Evolutionary conservation across 306 rosid genomes (phyloP).

Genomic region (Cicer cuneatum): DNA sequence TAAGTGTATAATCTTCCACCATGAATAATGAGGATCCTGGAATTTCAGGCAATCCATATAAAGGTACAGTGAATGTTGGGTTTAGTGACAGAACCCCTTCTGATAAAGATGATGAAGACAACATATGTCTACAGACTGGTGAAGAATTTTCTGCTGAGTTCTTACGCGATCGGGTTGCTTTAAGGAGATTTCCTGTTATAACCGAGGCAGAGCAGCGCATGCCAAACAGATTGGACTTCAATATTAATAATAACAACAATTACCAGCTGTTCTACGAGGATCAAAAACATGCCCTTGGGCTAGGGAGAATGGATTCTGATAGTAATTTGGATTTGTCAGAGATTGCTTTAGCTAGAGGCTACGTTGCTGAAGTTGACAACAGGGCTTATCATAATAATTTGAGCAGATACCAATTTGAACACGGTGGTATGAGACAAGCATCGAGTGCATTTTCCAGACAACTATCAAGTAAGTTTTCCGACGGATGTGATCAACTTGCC

Average conservation of each 20-base stretch:
- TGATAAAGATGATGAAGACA: constrained; percentile 44
- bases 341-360: constrained; percentile 46
- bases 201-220: constrained; percentile 53
- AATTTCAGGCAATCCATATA: constrained; percentile 47
- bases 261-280: constrained; percentile 55
- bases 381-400: constrained; percentile 53
- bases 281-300: constrained; percentile 53
- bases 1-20: constrained; percentile 47
- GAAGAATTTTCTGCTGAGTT: constrained; percentile 90
- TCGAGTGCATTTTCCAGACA: constrained; percentile 52
- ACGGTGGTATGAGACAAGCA: constrained; percentile 55
- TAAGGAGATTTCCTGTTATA: constrained; percentile 58
- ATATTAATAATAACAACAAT: constrained; percentile 46
- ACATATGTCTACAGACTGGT: constrained; percentile 78
- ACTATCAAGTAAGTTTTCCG: constrained; percentile 51
- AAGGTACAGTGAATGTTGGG: constrained; percentile 47
- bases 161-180: constrained; percentile 66
- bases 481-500: constrained; percentile 47
- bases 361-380: constrained; percentile 57
- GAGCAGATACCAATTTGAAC: constrained; percentile 55
- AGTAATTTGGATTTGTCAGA: constrained; percentile 58
- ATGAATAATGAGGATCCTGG: constrained; percentile 72
- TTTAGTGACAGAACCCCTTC: constrained; percentile 40
- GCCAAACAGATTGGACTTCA: constrained; percentile 52
- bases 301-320: constrained; percentile 57